Conservation (phyloP, 345 rosid genomes). For the Firmiana major region DNA sequence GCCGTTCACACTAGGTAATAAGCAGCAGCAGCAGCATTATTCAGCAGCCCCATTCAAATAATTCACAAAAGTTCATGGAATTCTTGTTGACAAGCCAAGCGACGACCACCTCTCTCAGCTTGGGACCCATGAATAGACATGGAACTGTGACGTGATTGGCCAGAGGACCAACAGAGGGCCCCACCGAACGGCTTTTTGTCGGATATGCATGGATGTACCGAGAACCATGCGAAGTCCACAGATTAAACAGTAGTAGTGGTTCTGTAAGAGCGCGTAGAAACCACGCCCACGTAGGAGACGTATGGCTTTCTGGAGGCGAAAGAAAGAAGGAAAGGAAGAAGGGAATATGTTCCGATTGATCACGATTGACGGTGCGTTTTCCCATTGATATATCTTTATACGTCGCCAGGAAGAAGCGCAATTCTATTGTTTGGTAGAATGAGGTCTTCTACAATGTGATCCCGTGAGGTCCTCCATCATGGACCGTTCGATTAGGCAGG, state of each 20-base stretch:
- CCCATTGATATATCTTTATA: constrained; percentile 30
- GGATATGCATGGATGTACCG: constrained; percentile 33
- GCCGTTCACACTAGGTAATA: constrained; percentile 7
- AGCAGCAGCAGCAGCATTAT: not conserved
- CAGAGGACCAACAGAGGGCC: constrained; percentile 13
- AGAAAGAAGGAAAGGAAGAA: not conserved
- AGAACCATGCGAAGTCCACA: not conserved
- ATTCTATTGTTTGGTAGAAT: too few species aligned
- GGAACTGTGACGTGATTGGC: constrained; percentile 23
- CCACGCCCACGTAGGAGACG: constrained; percentile 46
- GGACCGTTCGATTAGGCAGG: too few species aligned
- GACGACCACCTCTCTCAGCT: not conserved
- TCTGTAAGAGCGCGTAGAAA: constrained; percentile 43
- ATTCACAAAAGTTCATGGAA: not conserved
- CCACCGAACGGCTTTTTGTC: constrained; percentile 41
- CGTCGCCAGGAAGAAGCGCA: not conserved
- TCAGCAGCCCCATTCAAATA: not conserved
- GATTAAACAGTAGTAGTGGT: not conserved
- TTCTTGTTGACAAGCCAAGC: constrained; percentile 8
- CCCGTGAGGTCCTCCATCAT: too few species aligned
- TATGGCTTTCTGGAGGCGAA: constrained; percentile 22
- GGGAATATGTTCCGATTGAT: constrained; percentile 53
- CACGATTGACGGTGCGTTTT: constrained; percentile 15
- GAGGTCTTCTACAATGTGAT: too few species aligned
- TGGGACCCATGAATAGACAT: constrained; percentile 28